Conservation (phyloP, 192 early-diverging fungal species). For the Gamsiella multidivaricata region DNA sequence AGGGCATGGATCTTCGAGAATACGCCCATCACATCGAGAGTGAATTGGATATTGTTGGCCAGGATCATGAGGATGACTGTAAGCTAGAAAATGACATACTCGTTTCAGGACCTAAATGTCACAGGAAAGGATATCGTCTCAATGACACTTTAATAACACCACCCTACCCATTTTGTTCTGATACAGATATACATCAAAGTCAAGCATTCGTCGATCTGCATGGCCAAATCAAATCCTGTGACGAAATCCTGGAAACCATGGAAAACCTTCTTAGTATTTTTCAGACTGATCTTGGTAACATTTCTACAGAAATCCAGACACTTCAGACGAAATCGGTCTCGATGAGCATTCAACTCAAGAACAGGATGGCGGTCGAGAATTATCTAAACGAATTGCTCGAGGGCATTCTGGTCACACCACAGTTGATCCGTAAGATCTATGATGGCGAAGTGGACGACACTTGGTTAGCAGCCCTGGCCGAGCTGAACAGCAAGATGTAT, state of each 20-base stretch:
- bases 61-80: conserved; percentile 78
- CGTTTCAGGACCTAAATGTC: background rate
- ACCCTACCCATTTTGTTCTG: background rate
- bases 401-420: conserved; percentile 84
- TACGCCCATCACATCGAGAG: conserved; percentile 83
- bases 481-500: conserved; percentile 90
- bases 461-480: conserved; percentile 84
- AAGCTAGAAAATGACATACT: conserved; percentile 16
- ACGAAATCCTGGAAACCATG: conserved; percentile 86
- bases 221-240: conserved; percentile 75
- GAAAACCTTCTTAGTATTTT: conserved; percentile 86
- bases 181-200: conserved; percentile 68
- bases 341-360: conserved; percentile 87
- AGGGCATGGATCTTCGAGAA: conserved; percentile 88
- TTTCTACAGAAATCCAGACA: conserved; percentile 88
- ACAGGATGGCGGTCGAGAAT: conserved; percentile 83
- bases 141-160: background rate
- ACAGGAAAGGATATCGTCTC: background rate
- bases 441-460: conserved; percentile 93
- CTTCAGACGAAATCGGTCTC: conserved; percentile 84
- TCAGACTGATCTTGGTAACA: conserved; percentile 87
- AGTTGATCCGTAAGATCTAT: conserved; percentile 83
- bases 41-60: conserved; percentile 77
- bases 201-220: conserved; percentile 73
- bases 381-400: conserved; percentile 81